A percentile compares a stretch with the other conserved stretches of the same genome.
These are phyloP conservation scores for Blumeria hordei DNA, from an alignment of 2,329 filamentous ascomycete species.

Conservation along the genomic window DNA sequence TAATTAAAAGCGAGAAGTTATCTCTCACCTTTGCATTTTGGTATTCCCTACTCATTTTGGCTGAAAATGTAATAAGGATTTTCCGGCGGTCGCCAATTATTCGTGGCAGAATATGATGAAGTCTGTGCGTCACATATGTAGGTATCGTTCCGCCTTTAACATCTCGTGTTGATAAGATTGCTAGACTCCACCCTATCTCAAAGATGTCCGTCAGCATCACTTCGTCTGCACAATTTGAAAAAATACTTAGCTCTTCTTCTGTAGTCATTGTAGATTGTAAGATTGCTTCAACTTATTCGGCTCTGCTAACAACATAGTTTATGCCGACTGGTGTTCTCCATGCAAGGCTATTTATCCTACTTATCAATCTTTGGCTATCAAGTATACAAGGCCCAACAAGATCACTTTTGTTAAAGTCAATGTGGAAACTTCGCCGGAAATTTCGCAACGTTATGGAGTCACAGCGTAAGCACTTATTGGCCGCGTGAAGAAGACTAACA, in stretches of 20 bases:
- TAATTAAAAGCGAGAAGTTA: too few species aligned
- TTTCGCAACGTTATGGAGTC: conserved; percentile 56
- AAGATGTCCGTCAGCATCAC: conserved; percentile 26
- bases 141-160: too few species aligned
- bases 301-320: conserved; percentile 28
- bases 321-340: conserved; percentile 84
- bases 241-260: conserved; percentile 44
- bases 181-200: too few species aligned
- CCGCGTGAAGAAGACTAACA: conserved; percentile 3
- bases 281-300: conserved; percentile 15
- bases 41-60: too few species aligned
- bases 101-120: too few species aligned
- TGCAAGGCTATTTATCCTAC: conserved; percentile 81
- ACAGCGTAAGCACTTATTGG: conserved; percentile 30
- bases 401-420: conserved; percentile 86
- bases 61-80: too few species aligned
- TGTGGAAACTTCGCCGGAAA: conserved; percentile 57
- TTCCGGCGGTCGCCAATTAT: too few species aligned
- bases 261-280: conserved; percentile 81
- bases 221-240: conserved; percentile 46
- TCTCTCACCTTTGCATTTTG: too few species aligned
- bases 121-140: too few species aligned
- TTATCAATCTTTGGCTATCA: conserved; percentile 61
- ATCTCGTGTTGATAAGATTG: too few species aligned
- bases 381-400: conserved; percentile 56